Conservation (phyloP, 1,139 yeast genomes). For the Nakaseomyces bracarensis region DNA sequence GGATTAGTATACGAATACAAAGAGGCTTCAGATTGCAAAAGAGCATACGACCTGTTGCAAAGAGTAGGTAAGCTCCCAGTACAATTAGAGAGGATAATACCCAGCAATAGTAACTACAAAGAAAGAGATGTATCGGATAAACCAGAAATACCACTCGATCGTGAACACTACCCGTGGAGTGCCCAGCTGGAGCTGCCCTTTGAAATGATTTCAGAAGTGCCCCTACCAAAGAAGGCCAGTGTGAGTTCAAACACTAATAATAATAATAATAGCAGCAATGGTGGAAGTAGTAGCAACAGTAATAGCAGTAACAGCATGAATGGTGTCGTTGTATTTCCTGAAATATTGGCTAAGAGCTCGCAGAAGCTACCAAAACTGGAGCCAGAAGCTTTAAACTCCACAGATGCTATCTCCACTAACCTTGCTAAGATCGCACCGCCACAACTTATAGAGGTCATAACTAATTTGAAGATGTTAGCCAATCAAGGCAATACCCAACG, state of each 20-base stretch:
- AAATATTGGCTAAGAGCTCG: conserved; percentile 43
- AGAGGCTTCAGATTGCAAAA: conserved; percentile 24
- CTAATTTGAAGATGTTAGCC: conserved; percentile 49
- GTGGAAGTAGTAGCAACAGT: conserved; percentile 5
- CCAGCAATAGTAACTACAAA: conserved; percentile 21
- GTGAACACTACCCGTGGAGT: conserved; percentile 31
- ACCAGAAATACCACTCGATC: conserved; percentile 21
- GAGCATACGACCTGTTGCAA: conserved; percentile 21
- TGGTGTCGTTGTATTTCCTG: conserved; percentile 34
- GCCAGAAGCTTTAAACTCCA: conserved; percentile 38
- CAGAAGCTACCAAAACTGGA: conserved; percentile 43
- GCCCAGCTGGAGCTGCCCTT: conserved; percentile 28
- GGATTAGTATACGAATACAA: conserved; percentile 22
- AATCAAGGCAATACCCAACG: conserved; percentile 47
- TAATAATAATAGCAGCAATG: conserved; percentile 7
- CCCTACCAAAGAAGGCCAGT: conserved; percentile 27
- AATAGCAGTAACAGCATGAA: neutral
- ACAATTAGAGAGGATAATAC: conserved; percentile 23
- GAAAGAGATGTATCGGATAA: conserved; percentile 11
- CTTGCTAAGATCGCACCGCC: conserved; percentile 60
- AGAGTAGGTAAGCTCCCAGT: conserved; percentile 26
- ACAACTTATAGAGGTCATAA: conserved; percentile 55
- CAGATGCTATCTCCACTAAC: conserved; percentile 39
- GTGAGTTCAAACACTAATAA: conserved; percentile 12
- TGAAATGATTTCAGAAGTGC: conserved; percentile 31